A percentile compares a stretch with the other conserved stretches of the same genome.
These are phyloP conservation scores for Beauveria brongniartii DNA, from an alignment of 2,329 filamentous ascomycete species.

Conservation along the genomic window DNA sequence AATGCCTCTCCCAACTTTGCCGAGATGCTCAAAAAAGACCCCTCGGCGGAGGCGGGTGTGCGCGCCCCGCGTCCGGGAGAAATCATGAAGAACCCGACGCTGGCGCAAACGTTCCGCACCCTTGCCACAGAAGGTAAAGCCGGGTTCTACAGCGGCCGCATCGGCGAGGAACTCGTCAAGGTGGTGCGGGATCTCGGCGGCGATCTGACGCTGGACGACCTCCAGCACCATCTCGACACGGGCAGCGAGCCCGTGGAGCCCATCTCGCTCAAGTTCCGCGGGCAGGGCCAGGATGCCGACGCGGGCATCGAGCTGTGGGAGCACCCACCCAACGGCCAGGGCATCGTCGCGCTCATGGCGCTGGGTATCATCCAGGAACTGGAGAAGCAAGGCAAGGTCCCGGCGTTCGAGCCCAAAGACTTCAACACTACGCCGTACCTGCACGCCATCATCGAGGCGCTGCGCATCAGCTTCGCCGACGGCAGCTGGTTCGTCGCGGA, in stretches of 20 bases:
- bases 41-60: conserved; percentile 57
- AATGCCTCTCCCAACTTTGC: conserved; percentile 74
- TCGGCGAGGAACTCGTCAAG: conserved; percentile 74
- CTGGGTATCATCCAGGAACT: conserved; percentile 85
- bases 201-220: conserved; percentile 68
- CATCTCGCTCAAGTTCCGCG: conserved; percentile 71
- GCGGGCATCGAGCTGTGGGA: conserved; percentile 77
- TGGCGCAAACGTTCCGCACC: conserved; percentile 73
- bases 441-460: conserved; percentile 78
- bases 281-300: conserved; percentile 39
- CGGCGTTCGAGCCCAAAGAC: conserved; percentile 58
- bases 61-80: conserved; percentile 74
- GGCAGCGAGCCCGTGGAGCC: conserved; percentile 75
- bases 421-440: conserved; percentile 79
- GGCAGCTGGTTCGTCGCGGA: conserved; percentile 87
- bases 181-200: conserved; percentile 71
- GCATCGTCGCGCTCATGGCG: conserved; percentile 89
- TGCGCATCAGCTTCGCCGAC: conserved; percentile 86
- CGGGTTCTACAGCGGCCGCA: conserved; percentile 81
- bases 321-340: conserved; percentile 93
- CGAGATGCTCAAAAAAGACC: conserved; percentile 80
- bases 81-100: conserved; percentile 75
- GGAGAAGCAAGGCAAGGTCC: conserved; percentile 66
- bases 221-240: conserved; percentile 60
- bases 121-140: conserved; percentile 75